A percentile compares a stretch with the other conserved stretches of the same genome.
phyloP scores from a whole-genome alignment of 108 stramenopile genomes.

The Fragilariopsis cylindrus region DNA sequence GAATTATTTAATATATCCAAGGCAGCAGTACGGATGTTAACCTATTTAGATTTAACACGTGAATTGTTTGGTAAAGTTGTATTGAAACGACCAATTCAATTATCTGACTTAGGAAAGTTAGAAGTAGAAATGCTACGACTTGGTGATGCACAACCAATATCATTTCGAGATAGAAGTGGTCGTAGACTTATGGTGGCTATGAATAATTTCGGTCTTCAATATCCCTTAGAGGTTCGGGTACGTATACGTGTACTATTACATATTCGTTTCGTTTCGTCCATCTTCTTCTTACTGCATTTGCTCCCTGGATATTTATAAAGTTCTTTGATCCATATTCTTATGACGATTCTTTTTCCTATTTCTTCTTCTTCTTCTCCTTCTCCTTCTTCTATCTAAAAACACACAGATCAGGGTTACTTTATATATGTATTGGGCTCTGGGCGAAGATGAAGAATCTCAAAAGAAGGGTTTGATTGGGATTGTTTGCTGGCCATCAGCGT shows the following conservation, averaged over 20 bases:
- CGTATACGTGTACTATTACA: neutral
- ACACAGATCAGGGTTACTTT: neutral
- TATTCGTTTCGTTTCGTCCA: neutral
- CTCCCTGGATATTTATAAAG: neutral
- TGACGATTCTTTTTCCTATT: neutral
- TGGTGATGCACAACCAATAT: constrained; percentile 10
- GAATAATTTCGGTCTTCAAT: constrained; percentile 17
- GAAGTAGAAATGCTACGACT: constrained; percentile 5
- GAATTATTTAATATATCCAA: constrained; percentile 7
- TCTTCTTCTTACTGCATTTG: neutral
- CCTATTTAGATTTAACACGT: constrained; percentile 14
- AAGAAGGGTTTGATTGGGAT: constrained; percentile 6
- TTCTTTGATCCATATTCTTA: neutral
- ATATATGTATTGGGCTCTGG: neutral
- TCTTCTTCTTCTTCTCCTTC: neutral
- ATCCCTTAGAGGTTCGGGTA: constrained; percentile 14
- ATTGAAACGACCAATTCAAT: constrained; percentile 8
- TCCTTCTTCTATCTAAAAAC: neutral
- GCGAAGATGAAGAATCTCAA: constrained; percentile 11
- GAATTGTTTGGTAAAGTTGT: constrained; percentile 24
- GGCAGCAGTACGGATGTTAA: constrained; percentile 18
- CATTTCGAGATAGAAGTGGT: constrained; percentile 15
- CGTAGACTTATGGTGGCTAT: constrained; percentile 1
- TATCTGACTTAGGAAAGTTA: constrained; percentile 13
- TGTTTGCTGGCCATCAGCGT: constrained; percentile 6